A percentile compares a stretch with the other conserved stretches of the same genome.
Evolutionary conservation across 2,329 filamentous ascomycete genomes (phyloP).

Genomic region (Alternaria dauci): DNA sequence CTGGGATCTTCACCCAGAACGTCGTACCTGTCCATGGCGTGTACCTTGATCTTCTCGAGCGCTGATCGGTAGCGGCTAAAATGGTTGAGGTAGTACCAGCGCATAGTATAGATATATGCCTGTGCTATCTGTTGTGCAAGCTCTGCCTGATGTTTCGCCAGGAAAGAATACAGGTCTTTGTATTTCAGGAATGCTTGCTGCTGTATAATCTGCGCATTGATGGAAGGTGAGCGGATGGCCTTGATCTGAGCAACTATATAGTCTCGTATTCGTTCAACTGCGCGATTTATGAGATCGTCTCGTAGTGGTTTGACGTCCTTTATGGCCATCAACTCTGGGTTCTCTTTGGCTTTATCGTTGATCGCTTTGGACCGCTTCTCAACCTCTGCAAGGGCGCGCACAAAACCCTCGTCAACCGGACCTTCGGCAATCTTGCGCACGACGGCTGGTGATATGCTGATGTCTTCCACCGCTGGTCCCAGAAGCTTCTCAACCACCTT

Average conservation of each 20-base stretch:
- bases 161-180: slow-evolving; percentile 86
- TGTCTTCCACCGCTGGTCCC: slow-evolving; percentile 87
- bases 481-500: slow-evolving; percentile 88
- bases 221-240: slow-evolving; percentile 89
- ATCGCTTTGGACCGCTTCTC: slow-evolving; percentile 79
- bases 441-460: slow-evolving; percentile 84
- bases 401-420: slow-evolving; percentile 87
- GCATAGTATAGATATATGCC: slow-evolving; percentile 98
- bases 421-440: slow-evolving; percentile 89
- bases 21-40: slow-evolving; percentile 82
- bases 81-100: slow-evolving; percentile 95
- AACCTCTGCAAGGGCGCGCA: slow-evolving; percentile 81
- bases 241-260: slow-evolving; percentile 95
- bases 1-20: slow-evolving; percentile 81
- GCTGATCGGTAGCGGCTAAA: slow-evolving; percentile 88
- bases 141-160: slow-evolving; percentile 81
- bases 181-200: slow-evolving; percentile 89
- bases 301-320: slow-evolving; percentile 86
- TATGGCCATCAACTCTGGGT: slow-evolving; percentile 72
- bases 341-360: slow-evolving; percentile 70
- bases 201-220: slow-evolving; percentile 96
- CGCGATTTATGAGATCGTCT: slow-evolving; percentile 84
- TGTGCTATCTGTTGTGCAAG: slow-evolving; percentile 89
- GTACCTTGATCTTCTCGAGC: slow-evolving; percentile 83
- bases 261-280: slow-evolving; percentile 92